phyloP scores from a whole-genome alignment of 768 basidiomycete species.

The Podaxis sp. region DNA sequence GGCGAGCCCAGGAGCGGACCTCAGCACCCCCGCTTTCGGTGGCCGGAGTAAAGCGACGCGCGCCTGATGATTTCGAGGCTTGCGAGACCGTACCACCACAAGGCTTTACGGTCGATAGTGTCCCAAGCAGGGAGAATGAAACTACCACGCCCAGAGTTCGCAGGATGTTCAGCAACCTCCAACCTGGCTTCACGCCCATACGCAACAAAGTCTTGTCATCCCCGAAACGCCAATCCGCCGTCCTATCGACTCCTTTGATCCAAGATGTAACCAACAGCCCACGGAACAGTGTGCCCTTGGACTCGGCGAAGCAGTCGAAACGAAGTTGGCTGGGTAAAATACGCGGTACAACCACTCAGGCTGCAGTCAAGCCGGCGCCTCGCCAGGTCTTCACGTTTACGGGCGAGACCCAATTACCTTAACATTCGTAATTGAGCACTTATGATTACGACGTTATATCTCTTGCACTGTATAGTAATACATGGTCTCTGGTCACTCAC shows the following conservation, averaged over 20 bases:
- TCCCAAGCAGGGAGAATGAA: constrained; percentile 40
- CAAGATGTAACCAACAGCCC: constrained; percentile 73
- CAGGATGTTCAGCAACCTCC: constrained; percentile 53
- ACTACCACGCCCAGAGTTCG: constrained; percentile 61
- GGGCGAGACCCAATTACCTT: background rate
- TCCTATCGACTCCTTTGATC: constrained; percentile 38
- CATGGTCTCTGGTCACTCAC: background rate
- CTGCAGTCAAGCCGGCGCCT: constrained; percentile 20
- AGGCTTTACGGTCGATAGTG: constrained; percentile 58
- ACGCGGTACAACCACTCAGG: constrained; percentile 42
- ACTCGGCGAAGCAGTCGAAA: constrained; percentile 48
- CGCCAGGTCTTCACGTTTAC: constrained; percentile 11
- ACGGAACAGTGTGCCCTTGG: constrained; percentile 27
- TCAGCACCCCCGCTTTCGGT: constrained; percentile 35
- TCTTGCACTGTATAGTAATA: constrained; percentile 10
- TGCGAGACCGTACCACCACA: constrained; percentile 59
- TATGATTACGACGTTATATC: background rate
- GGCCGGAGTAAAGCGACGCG: constrained; percentile 70
- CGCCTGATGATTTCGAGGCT: constrained; percentile 75
- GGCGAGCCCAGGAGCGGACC: constrained; percentile 26
- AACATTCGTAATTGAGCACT: background rate
- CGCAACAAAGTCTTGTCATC: constrained; percentile 52
- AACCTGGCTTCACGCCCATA: constrained; percentile 73
- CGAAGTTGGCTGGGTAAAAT: constrained; percentile 76
- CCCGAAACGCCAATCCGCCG: constrained; percentile 42